Conservation (phyloP, 208 protist species). For the Trypanosoma cruzi region DNA sequence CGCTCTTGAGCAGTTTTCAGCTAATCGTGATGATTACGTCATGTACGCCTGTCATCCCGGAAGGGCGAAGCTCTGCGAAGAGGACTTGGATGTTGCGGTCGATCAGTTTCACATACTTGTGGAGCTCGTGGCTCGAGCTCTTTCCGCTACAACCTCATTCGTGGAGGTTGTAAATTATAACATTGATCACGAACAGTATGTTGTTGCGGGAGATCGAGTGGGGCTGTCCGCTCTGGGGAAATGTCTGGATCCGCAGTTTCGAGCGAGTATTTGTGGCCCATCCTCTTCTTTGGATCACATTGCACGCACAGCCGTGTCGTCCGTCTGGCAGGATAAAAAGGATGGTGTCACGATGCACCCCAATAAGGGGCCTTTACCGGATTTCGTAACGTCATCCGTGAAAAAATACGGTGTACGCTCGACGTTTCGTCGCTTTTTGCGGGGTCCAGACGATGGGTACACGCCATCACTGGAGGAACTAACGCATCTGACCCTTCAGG, state of each 20-base stretch:
- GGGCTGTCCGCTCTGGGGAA: constrained; percentile 79
- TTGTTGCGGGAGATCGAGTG: constrained; percentile 79
- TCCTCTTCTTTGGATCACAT: constrained; percentile 34
- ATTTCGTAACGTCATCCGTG: constrained; percentile 72
- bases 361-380: constrained; percentile 29
- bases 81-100: constrained; percentile 49
- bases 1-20: constrained; percentile 33
- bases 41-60: constrained; percentile 86
- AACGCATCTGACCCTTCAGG: constrained; percentile 77
- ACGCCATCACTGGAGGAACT: constrained; percentile 78
- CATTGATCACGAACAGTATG: constrained; percentile 76
- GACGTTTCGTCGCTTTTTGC: constrained; percentile 76
- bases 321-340: constrained; percentile 56
- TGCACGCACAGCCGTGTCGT: constrained; percentile 46
- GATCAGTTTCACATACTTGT: constrained; percentile 77
- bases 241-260: constrained; percentile 88
- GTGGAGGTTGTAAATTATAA: constrained; percentile 87
- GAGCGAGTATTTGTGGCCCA: constrained; percentile 48
- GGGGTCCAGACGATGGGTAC: constrained; percentile 82
- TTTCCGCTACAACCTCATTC: constrained; percentile 80
- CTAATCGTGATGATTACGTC: constrained; percentile 40
- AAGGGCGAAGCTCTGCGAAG: constrained; percentile 52
- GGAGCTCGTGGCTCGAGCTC: constrained; percentile 61
- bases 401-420: constrained; percentile 63
- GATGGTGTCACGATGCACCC: constrained; percentile 71